Base-by-base conservation (phyloP, 148 eudicot species). In the Euryodendron excelsum region DNA sequence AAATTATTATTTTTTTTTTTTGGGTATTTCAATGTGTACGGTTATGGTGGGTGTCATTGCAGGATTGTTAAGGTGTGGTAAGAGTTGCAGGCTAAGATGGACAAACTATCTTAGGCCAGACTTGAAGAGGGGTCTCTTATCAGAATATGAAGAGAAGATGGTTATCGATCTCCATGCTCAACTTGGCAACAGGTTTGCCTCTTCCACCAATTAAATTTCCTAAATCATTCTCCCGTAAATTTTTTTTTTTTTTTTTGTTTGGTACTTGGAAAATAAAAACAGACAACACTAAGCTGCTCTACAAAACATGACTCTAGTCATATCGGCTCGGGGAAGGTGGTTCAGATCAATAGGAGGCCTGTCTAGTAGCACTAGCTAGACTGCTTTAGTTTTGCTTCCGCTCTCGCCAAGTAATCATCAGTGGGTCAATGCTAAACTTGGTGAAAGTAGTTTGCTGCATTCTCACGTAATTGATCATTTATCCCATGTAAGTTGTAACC, bases 1-100 rank as follows among this genome's bases (percentile, higher is more conserved):
- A 23, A 23, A 59, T 7, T 21, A 1, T 1, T 21, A 21, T 3
- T 1, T 55, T 18, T 21, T 1, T 55, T 21, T 18, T 18, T 18
- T 18, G 13, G 23, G 1, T 18, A 0, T 55, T 18, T 21, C 18
- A 71, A 41, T 79, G 69, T 2, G 63, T n/a, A 15, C 8, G 30
- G 56, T 34, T 31, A 36, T 28, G 68, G 45, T 53, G 44, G 36
- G 31, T 74, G 18, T 18, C 52, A 41, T 39, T 83, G 64, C 83
- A 88, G 90, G 90, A 56, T 71, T 88, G 15, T 73, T 85, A 74
- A 85, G 90, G 72, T 88, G 90, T 80, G 90, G 90, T 4, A 88
- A 88, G 77, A 88, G 90, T 74, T 88, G 90, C 79, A 85, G 90
- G 53, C 61, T 88, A 77, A 88, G 90, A 73, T 88, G 90, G 90